phyloP scores from a whole-genome alignment of 192 early-diverging fungal genomes.

The Coemansia furcata region DNA sequence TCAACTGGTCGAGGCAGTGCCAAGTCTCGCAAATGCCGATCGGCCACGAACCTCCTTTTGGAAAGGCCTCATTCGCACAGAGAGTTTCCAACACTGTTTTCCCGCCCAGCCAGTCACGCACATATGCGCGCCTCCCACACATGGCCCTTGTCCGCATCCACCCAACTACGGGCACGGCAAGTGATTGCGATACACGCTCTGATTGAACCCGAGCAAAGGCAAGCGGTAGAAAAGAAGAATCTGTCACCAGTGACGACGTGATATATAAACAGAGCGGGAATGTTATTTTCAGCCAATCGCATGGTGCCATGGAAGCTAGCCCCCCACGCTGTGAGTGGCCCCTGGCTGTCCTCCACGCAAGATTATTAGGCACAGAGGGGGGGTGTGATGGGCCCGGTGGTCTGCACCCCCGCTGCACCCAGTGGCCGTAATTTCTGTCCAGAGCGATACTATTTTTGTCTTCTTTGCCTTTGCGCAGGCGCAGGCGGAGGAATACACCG shows the following conservation, averaged over 20 bases:
- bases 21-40: neutral
- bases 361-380: neutral
- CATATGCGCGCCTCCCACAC: neutral
- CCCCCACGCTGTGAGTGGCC: neutral
- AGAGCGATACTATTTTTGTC: slow-evolving; percentile 2
- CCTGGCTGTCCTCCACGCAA: neutral
- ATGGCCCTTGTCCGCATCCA: neutral
- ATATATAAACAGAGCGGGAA: neutral
- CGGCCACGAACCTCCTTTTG: too few relatives aligned
- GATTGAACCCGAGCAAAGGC: neutral
- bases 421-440: slow-evolving; percentile 4
- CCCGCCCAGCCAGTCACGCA: neutral
- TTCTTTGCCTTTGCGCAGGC: neutral
- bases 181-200: neutral
- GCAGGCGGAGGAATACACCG: slow-evolving; percentile 5
- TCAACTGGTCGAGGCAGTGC: neutral
- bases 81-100: neutral
- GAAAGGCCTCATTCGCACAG: too few relatives aligned
- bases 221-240: neutral
- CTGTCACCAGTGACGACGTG: neutral
- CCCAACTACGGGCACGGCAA: neutral
- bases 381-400: neutral
- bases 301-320: neutral
- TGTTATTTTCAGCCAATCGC: neutral
- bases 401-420: neutral